Conservation (phyloP, 305 asterid genomes). For the Rubia tinctorum region DNA sequence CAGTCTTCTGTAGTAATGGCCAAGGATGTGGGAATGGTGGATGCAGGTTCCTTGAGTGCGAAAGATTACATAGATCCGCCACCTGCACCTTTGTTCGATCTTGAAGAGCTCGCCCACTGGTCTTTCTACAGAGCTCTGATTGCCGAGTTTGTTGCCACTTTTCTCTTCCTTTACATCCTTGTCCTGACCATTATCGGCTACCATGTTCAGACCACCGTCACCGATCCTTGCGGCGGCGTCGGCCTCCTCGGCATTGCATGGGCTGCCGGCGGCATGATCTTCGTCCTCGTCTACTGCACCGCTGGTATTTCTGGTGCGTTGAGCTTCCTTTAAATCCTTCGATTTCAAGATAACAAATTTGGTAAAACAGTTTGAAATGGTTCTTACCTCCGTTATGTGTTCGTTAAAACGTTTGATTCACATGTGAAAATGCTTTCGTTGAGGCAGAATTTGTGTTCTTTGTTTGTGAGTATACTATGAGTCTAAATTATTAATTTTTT, state of each 20-base stretch:
- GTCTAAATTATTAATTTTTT: no score
- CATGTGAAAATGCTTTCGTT: no score
- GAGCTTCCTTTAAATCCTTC: no score
- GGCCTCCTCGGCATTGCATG: conserved; percentile 84
- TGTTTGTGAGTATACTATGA: no score
- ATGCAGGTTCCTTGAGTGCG: conserved; percentile 28
- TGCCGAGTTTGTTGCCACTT: conserved; percentile 79
- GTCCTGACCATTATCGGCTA: conserved; percentile 70
- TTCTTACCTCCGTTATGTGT: no score
- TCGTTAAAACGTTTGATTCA: no score
- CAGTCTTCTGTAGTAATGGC: conserved; percentile 5
- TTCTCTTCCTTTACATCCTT: conserved; percentile 71
- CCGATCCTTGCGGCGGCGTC: conserved; percentile 61
- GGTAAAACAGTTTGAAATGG: no score
- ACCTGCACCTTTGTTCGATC: conserved; percentile 65
- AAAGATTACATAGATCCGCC: conserved; percentile 91
- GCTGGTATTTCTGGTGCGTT: conserved; percentile 75
- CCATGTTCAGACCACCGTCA: conserved; percentile 31
- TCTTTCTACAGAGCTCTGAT: conserved; percentile 75
- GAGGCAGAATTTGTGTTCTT: no score
- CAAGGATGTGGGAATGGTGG: conserved; percentile 17
- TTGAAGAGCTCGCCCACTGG: conserved; percentile 62
- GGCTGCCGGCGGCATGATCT: conserved; percentile 89
- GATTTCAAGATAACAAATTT: no score
- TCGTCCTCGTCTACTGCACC: conserved; percentile 80